A percentile compares a stretch with the other conserved stretches of the same genome.
phyloP scores from a whole-genome alignment of 1,139 yeast species.

The Arxiozyma slooffiae region DNA sequence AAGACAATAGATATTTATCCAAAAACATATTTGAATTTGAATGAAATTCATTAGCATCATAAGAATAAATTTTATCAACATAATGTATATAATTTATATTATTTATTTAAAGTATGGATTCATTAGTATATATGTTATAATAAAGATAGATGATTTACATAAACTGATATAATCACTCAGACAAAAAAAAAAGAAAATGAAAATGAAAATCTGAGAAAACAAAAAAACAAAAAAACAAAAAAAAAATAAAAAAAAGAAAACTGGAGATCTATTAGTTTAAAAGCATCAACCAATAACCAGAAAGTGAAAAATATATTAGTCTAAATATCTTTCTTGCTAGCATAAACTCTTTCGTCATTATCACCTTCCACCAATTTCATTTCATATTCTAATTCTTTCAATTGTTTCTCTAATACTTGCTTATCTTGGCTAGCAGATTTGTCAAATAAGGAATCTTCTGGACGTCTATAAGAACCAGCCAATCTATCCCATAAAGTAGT shows the following conservation, averaged over 20 bases:
- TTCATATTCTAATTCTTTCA: constrained; percentile 67
- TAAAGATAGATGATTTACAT: neutral
- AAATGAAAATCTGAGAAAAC: no score
- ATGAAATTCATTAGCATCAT: no score
- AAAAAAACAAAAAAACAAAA: no score
- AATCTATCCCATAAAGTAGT: constrained; percentile 96
- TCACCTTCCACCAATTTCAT: constrained; percentile 72
- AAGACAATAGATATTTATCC: neutral
- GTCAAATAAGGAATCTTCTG: constrained; percentile 78
- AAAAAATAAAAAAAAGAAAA: no score
- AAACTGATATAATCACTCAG: neutral
- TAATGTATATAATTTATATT: no score
- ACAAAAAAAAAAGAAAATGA: no score
- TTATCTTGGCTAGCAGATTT: constrained; percentile 48
- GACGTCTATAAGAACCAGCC: constrained; percentile 87
- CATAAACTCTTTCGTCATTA: constrained; percentile 46
- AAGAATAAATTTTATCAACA: no score
- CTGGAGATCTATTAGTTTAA: neutral
- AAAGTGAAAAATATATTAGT: no score
- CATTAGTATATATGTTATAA: neutral
- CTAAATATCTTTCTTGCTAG: constrained; percentile 4
- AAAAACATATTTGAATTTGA: no score
- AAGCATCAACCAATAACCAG: neutral
- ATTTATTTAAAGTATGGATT: neutral
- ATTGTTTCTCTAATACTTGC: constrained; percentile 64